Evolutionary conservation across 2,329 filamentous ascomycete genomes (phyloP).

Genomic region (Ophiocordyceps robertsii): DNA sequence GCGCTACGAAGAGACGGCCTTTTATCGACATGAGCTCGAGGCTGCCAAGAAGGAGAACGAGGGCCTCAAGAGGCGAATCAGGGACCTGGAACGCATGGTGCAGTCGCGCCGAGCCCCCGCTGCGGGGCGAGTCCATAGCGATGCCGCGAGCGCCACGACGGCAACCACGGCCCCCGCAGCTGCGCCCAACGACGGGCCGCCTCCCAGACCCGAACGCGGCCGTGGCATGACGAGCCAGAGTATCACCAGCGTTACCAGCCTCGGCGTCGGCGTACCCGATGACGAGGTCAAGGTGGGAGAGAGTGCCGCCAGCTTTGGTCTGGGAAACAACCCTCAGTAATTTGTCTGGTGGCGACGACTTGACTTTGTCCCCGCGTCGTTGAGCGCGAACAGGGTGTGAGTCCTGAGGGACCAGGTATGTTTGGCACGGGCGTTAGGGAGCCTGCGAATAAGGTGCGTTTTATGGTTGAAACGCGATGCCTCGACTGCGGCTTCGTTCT

Average conservation of each 20-base stretch:
- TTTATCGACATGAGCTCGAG: conserved; percentile 47
- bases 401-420: too few relatives aligned
- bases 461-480: too few relatives aligned
- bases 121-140: conserved; percentile 31
- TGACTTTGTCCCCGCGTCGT: neutral
- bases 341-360: neutral
- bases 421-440: too few relatives aligned
- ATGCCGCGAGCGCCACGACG: conserved; percentile 38
- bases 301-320: conserved; percentile 39
- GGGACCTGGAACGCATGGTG: conserved; percentile 46
- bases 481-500: too few relatives aligned
- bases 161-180: conserved; percentile 26
- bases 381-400: too few relatives aligned
- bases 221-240: conserved; percentile 28
- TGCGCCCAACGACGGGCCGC: conserved; percentile 25
- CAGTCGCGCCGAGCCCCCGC: conserved; percentile 35
- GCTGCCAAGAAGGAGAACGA: conserved; percentile 52
- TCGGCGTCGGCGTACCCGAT: conserved; percentile 42
- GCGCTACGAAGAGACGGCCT: conserved; percentile 49
- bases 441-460: too few relatives aligned
- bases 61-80: conserved; percentile 42
- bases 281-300: conserved; percentile 48
- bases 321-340: conserved; percentile 8
- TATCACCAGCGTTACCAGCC: conserved; percentile 30
- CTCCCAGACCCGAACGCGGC: conserved; percentile 23